These are phyloP conservation scores for Pichia sp. DNA, from an alignment of 1,139 yeast species.

Conservation along the genomic window DNA sequence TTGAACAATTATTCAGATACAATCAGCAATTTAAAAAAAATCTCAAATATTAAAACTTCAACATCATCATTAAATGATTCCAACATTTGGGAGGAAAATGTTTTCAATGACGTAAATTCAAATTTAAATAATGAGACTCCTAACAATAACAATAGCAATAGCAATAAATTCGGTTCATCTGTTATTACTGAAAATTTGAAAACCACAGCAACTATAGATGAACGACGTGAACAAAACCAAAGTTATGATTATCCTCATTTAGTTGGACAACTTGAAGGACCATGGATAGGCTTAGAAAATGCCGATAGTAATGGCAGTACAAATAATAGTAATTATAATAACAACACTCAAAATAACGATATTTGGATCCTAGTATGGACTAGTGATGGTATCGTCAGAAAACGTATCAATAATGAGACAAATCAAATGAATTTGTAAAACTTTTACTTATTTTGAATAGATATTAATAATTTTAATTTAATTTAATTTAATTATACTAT, in stretches of 20 bases:
- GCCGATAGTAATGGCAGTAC: slow-evolving; percentile 15
- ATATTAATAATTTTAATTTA: too few species aligned
- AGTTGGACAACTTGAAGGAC: slow-evolving; percentile 68
- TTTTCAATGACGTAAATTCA: slow-evolving; percentile 5
- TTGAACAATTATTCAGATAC: neutral
- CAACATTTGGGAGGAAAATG: slow-evolving; percentile 2
- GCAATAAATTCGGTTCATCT: neutral
- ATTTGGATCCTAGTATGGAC: slow-evolving; percentile 37
- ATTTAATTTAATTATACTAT: neutral
- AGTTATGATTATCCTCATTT: slow-evolving; percentile 74
- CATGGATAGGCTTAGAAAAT: slow-evolving; percentile 67
- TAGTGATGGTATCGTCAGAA: slow-evolving; percentile 49
- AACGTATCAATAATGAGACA: slow-evolving; percentile 38
- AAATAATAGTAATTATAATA: neutral
- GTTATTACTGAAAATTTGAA: slow-evolving; percentile 15
- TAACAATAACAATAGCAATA: neutral
- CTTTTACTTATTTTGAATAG: too few species aligned
- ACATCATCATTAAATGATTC: neutral
- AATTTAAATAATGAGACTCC: neutral
- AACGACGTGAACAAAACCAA: slow-evolving; percentile 53
- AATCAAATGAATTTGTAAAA: neutral
- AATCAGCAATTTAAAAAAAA: neutral
- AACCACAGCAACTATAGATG: slow-evolving; percentile 40
- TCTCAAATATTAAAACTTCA: neutral
- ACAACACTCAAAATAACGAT: slow-evolving; percentile 33